Evolutionary conservation across 225 moss, liverwort and hornwort species (phyloP).

Genomic region (Rhytidiadelphus loreus): DNA sequence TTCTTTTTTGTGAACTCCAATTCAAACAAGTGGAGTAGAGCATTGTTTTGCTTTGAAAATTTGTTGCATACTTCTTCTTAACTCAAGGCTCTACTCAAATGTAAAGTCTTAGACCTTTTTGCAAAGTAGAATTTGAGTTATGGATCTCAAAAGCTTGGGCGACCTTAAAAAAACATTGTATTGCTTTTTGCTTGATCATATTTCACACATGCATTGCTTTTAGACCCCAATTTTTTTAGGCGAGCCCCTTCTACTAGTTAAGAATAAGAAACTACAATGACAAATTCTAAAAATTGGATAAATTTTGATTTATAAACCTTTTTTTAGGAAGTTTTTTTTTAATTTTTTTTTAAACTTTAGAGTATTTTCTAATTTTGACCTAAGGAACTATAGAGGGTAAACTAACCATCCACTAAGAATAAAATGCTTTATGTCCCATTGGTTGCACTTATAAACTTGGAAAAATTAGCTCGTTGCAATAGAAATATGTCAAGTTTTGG

Average conservation of each 20-base stretch:
- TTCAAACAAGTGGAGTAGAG: fast-evolving
- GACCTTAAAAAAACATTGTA: background rate
- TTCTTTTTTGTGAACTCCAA: background rate
- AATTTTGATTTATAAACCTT: background rate
- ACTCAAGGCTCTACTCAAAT: background rate
- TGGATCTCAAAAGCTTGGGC: fast-evolving
- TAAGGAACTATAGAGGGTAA: background rate
- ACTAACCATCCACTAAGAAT: fast-evolving
- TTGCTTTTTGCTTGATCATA: background rate
- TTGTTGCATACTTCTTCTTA: background rate
- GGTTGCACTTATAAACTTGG: background rate
- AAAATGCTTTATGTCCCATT: background rate
- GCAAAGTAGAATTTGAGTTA: background rate
- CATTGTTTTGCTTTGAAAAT: too few species aligned
- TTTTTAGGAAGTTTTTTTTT: fast-evolving
- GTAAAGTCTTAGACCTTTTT: background rate
- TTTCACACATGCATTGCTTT: background rate
- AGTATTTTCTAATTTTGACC: background rate
- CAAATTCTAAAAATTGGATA: background rate
- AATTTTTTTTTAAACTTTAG: too few species aligned
- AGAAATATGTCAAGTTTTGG: background rate
- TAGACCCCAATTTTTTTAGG: too few species aligned
- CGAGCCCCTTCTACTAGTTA: background rate
- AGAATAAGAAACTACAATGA: background rate
- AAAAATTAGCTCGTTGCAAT: background rate